Percentiles rank a stretch among this genome's conserved stretches.
These are phyloP conservation scores for Pseudoscleropodium purum DNA, from an alignment of 225 moss, liverwort and hornwort genomes.

Conservation along the genomic window DNA sequence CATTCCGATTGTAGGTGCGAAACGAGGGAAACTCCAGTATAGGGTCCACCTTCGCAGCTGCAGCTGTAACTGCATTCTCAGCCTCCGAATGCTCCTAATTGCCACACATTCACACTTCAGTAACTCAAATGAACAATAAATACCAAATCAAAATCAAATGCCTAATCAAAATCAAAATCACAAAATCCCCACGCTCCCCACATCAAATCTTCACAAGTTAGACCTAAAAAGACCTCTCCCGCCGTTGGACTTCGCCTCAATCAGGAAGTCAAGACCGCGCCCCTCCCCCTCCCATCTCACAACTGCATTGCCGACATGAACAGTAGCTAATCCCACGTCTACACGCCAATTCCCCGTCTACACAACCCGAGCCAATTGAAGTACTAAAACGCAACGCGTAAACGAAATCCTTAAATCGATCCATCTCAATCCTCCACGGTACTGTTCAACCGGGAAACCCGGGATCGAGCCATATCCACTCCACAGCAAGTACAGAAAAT, in stretches of 20 bases:
- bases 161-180: neutral
- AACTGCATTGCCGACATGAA: neutral
- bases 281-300: neutral
- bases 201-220: neutral
- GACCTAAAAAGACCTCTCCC: neutral
- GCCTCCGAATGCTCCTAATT: constrained; percentile 62
- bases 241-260: neutral
- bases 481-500: neutral
- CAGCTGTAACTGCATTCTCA: constrained; percentile 59
- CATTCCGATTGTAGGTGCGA: constrained; percentile 71
- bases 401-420: neutral
- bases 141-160: too few species aligned
- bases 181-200: neutral
- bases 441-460: neutral
- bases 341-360: neutral
- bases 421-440: neutral
- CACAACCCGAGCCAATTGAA: neutral
- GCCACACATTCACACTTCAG: neutral
- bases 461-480: neutral
- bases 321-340: neutral
- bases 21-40: constrained; percentile 71
- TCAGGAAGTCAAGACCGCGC: neutral
- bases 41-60: constrained; percentile 47
- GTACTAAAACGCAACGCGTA: neutral
- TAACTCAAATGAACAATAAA: neutral